Evolutionary conservation across 164 flowering plant species (phyloP), one percentile per base, ranked within the genome.

Genomic region (Vitis cinerea): DNA sequence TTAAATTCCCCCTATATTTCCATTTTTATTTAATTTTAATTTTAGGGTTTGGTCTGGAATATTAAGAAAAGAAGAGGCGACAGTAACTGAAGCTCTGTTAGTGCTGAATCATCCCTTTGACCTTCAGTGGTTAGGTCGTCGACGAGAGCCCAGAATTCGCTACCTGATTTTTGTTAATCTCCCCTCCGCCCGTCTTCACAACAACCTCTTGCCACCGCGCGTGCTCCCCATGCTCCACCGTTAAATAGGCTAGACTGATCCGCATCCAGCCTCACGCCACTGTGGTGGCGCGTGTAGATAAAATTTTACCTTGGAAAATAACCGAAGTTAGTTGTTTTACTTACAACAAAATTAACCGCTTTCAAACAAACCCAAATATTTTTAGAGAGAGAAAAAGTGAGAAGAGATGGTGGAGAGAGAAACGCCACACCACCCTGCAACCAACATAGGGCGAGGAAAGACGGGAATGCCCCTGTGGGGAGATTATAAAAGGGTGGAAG

Each of bases 341-440:
- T 65, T 63, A 69, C 63, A 78, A 72, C 78, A 78, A 78, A 74
- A 56, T 74, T 72, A 72, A 79, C 74, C 58, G 72, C 54, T 72
- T 69, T 44, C 13, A 74, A 74, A 68, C 63, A 58, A 74, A 54
- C 71, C 60, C 59, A 48, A 53, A 64, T 6, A 50, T 64, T 60
- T 23, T 15, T 19, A 63, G 67, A 59, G 61, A 17, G 56, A 56
- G 66, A 30, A 58, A 37, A 50, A 66, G 47, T 13, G 59, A 67
- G 23, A 56, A 51, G 59, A 52, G 70, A 29, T 17, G 27, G 27
- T 23, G 27, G 27, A 23, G 27, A 23, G 27, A 23, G 27, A 37
- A 37, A 55, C 44, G 14, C 10, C 12, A 30, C 49, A 30, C 16
- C 12, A 30, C 15, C 9, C 63, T 29, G 47, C 37, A 31, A 48